Evolutionary conservation across 1,139 yeast species (phyloP).

Genomic region (Yamadazyma dendronema): DNA sequence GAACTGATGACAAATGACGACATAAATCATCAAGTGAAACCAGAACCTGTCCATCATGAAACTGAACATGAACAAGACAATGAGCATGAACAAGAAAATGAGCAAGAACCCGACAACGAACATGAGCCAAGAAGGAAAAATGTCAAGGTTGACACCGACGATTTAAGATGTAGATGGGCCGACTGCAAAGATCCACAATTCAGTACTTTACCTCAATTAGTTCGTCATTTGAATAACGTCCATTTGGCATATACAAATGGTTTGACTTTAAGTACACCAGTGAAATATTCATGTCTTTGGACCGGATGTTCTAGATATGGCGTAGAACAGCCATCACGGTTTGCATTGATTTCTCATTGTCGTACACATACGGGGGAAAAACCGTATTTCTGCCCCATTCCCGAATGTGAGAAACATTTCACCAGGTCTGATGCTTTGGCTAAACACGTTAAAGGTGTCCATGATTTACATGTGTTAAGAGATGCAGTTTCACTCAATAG

Average conservation of each 20-base stretch:
- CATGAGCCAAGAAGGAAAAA: slow-evolving; percentile 6
- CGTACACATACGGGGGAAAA: slow-evolving; percentile 67
- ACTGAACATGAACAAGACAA: background rate
- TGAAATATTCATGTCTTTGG: slow-evolving; percentile 62
- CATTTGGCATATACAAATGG: slow-evolving; percentile 24
- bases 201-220: slow-evolving; percentile 26
- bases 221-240: slow-evolving; percentile 29
- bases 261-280: slow-evolving; percentile 16
- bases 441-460: slow-evolving; percentile 62
- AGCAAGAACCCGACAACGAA: slow-evolving; percentile 9
- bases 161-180: slow-evolving; percentile 33
- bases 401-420: slow-evolving; percentile 66
- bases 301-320: slow-evolving; percentile 56
- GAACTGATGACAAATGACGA: no score
- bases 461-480: slow-evolving; percentile 45
- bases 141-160: slow-evolving; percentile 9
- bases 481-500: slow-evolving; percentile 32
- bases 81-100: background rate
- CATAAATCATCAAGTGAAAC: no score
- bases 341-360: slow-evolving; percentile 62
- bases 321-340: slow-evolving; percentile 53
- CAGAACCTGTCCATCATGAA: background rate
- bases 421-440: slow-evolving; percentile 61
- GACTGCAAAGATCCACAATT: slow-evolving; percentile 25
- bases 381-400: slow-evolving; percentile 66